Conservation (phyloP, 805 yeast species). For the Zygotorulaspora sp. region DNA sequence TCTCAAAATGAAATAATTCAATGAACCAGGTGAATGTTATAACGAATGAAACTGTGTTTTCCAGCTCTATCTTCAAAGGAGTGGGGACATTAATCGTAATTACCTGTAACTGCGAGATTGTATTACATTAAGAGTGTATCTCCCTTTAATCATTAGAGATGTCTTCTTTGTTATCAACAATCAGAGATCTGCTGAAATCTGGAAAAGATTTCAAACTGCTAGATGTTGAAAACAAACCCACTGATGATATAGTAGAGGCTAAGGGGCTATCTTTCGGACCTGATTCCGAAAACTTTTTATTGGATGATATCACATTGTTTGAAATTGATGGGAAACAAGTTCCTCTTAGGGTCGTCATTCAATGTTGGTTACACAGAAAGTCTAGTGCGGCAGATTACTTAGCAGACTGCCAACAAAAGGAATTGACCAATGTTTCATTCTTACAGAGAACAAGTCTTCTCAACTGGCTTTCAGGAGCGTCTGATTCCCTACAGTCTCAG, state of each 20-base stretch:
- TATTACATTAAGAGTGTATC: too few species aligned
- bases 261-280: slow-evolving; percentile 28
- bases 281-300: slow-evolving; percentile 25
- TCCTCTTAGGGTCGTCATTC: slow-evolving; percentile 56
- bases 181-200: slow-evolving; percentile 23
- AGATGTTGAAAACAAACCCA: slow-evolving; percentile 20
- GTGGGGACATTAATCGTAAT: too few species aligned
- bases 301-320: slow-evolving; percentile 52
- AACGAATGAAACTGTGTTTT: too few species aligned
- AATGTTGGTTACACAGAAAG: slow-evolving; percentile 74
- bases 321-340: slow-evolving; percentile 46
- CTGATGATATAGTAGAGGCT: slow-evolving; percentile 39
- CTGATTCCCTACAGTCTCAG: slow-evolving; percentile 55
- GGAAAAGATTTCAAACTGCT: slow-evolving; percentile 18
- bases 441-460: slow-evolving; percentile 79
- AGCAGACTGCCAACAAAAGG: slow-evolving; percentile 58
- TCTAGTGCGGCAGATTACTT: slow-evolving; percentile 78
- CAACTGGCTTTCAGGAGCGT: slow-evolving; percentile 72
- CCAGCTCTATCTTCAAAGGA: too few species aligned
- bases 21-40: too few species aligned
- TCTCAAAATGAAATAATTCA: too few species aligned
- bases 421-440: slow-evolving; percentile 70
- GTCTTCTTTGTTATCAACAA: slow-evolving; percentile 9
- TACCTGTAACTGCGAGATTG: too few species aligned
- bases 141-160: slow-evolving; percentile 3